Conservation (phyloP, 164 flowering plant species). For the Aristolochia fimbriata region DNA sequence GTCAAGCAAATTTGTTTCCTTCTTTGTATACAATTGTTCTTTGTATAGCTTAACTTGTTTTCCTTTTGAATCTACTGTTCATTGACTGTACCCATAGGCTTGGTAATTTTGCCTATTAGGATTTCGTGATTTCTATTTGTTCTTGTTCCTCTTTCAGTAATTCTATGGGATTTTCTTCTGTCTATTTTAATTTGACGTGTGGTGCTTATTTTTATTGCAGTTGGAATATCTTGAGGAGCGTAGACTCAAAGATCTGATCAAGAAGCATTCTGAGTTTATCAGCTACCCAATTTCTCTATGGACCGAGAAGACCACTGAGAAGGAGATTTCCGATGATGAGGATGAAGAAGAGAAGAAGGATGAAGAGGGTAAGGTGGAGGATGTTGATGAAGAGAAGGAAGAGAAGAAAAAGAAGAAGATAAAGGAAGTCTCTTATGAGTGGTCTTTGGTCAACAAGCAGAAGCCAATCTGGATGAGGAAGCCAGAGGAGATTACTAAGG, state of each 20-base stretch:
- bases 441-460: slow-evolving; percentile 30
- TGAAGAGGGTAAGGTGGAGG: slow-evolving; percentile 17
- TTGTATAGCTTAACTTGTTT: too few relatives aligned
- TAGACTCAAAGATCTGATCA: slow-evolving; percentile 12
- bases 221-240: slow-evolving; percentile 15
- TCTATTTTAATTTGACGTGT: too few relatives aligned
- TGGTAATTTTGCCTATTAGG: too few relatives aligned
- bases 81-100: too few relatives aligned
- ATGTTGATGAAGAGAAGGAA: slow-evolving; percentile 22
- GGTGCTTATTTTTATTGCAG: slow-evolving; percentile 3
- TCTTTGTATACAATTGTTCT: too few relatives aligned
- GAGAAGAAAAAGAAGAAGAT: slow-evolving; percentile 22
- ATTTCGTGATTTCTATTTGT: too few relatives aligned
- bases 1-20: too few relatives aligned
- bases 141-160: too few relatives aligned
- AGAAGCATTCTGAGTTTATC: slow-evolving; percentile 20
- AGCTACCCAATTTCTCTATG: slow-evolving; percentile 31
- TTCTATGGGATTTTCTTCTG: too few relatives aligned
- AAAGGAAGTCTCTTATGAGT: slow-evolving; percentile 28
- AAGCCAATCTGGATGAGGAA: slow-evolving; percentile 38
- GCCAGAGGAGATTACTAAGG: slow-evolving; percentile 33
- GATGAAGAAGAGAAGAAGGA: slow-evolving; percentile 38
- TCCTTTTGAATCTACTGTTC: too few relatives aligned
- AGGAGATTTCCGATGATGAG: slow-evolving; percentile 39
- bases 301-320: slow-evolving; percentile 32